These are phyloP conservation scores for Hyphodiscus sp. DNA, from an alignment of 2,329 filamentous ascomycete species.

Conservation along the genomic window DNA sequence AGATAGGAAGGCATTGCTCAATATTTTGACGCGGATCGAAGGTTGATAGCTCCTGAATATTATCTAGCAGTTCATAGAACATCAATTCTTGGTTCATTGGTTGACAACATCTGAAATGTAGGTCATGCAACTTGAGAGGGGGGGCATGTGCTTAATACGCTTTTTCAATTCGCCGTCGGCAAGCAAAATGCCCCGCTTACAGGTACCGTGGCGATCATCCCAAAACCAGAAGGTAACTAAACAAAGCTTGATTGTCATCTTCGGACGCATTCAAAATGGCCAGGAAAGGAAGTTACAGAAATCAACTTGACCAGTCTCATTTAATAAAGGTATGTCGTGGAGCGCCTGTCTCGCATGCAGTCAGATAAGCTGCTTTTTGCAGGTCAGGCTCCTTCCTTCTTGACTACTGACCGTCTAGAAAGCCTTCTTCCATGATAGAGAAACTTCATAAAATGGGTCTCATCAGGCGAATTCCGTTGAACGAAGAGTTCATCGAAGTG, in stretches of 20 bases:
- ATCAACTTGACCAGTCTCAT: too few relatives aligned
- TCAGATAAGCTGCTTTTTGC: too few relatives aligned
- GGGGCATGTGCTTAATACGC: background rate
- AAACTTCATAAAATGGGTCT: too few relatives aligned
- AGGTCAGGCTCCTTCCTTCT: too few relatives aligned
- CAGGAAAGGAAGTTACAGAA: too few relatives aligned
- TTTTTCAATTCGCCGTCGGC: background rate
- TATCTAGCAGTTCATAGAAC: background rate
- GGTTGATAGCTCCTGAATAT: background rate
- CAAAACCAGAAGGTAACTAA: background rate
- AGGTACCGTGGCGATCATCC: background rate
- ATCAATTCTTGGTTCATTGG: background rate
- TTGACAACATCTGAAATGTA: background rate
- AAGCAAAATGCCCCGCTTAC: background rate
- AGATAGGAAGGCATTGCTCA: background rate
- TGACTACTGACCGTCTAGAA: too few relatives aligned
- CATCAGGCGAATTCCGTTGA: too few relatives aligned
- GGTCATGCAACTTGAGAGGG: background rate
- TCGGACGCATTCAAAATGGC: background rate
- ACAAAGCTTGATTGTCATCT: background rate
- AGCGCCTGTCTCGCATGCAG: too few relatives aligned
- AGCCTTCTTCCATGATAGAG: too few relatives aligned
- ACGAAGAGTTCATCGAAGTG: too few relatives aligned
- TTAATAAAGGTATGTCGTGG: too few relatives aligned
- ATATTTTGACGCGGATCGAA: background rate